Evolutionary conservation across 495 filamentous ascomycete genomes (phyloP).

Genomic region (Ramalina peruviana): DNA sequence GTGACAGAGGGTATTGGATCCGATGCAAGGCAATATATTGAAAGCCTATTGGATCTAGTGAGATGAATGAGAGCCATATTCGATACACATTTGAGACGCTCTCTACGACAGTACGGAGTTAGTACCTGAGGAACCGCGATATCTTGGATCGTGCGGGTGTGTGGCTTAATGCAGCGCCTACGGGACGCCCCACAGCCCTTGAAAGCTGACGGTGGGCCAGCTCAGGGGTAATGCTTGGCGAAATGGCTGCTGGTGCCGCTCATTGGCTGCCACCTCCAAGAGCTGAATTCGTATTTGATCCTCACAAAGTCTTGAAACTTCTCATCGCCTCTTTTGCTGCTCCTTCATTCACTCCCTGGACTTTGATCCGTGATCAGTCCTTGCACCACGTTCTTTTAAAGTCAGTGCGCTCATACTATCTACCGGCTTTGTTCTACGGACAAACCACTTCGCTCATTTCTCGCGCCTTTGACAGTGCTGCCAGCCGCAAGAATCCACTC

Average conservation of each 20-base stretch:
- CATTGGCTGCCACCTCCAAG: too few species aligned
- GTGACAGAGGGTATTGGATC: slow-evolving; percentile 79
- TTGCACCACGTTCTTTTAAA: neutral
- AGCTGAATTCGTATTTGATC: too few species aligned
- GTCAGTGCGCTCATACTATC: neutral
- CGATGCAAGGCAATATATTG: slow-evolving; percentile 77
- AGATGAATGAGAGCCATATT: slow-evolving; percentile 24
- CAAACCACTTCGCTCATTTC: slow-evolving; percentile 11
- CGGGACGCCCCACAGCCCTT: too few species aligned
- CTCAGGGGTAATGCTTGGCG: neutral
- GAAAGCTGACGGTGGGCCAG: neutral
- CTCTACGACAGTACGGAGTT: neutral
- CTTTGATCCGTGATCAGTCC: slow-evolving; percentile 10
- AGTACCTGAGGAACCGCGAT: too few species aligned
- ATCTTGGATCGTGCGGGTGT: neutral
- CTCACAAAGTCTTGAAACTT: neutral
- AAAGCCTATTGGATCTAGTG: slow-evolving; percentile 64
- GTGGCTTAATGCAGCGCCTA: too few species aligned
- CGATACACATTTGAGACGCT: neutral
- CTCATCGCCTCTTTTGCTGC: neutral
- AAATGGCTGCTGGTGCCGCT: neutral
- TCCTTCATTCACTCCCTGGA: neutral
- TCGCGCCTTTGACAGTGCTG: slow-evolving; percentile 1
- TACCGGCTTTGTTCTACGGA: slow-evolving; percentile 10
- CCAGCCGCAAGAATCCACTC: neutral